phyloP scores from a whole-genome alignment of 2,329 filamentous ascomycete species.

The Fusarium foetens region DNA sequence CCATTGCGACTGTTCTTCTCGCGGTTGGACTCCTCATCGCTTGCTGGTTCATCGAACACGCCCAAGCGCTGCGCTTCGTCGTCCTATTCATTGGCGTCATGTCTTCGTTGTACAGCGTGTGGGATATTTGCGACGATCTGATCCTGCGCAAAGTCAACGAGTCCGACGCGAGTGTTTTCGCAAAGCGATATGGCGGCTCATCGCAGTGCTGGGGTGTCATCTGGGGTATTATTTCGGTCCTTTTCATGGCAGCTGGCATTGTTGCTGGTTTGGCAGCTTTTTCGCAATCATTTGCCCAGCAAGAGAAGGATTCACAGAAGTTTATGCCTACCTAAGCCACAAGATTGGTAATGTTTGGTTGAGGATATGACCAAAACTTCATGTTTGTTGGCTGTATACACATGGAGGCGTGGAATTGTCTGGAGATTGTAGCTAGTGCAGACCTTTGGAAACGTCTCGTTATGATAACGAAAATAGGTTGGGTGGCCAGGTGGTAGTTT shows the following conservation, averaged over 20 bases:
- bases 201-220: conserved; percentile 84
- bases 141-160: conserved; percentile 83
- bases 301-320: conserved; percentile 73
- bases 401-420: background rate
- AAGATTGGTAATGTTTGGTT: background rate
- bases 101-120: conserved; percentile 82
- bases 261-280: conserved; percentile 82
- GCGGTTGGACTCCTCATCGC: conserved; percentile 77
- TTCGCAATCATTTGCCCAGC: conserved; percentile 73
- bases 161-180: conserved; percentile 83
- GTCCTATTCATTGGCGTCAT: conserved; percentile 86
- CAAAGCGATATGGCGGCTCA: conserved; percentile 79
- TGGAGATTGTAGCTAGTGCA: background rate
- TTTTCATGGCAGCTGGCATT: conserved; percentile 78
- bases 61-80: conserved; percentile 77
- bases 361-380: no score
- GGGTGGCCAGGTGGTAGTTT: background rate
- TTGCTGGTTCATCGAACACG: conserved; percentile 84
- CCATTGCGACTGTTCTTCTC: conserved; percentile 74
- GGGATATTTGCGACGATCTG: conserved; percentile 87
- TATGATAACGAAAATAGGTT: conserved; percentile 32
- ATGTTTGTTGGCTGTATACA: background rate
- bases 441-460: conserved; percentile 4
- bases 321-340: conserved; percentile 65
- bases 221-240: conserved; percentile 77